Base-by-base conservation (phyloP, 2,329 filamentous ascomycete genomes). In the Neofusicoccum cordaticola region DNA sequence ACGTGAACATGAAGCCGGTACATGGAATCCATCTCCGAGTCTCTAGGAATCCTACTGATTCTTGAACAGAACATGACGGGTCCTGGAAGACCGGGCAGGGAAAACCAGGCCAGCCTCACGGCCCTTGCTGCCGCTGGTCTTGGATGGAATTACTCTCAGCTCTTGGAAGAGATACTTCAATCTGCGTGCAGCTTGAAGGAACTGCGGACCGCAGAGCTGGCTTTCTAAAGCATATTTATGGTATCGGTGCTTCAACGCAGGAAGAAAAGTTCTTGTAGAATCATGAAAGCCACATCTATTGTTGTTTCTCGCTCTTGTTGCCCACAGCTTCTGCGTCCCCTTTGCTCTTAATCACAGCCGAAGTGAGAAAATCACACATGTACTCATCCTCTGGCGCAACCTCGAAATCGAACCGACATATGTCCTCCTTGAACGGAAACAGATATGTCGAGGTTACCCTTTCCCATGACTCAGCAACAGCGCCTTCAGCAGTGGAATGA, bases 341-440 rank as follows among this genome's bases (percentile, higher is more conserved):
- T 44, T 47, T 11, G 3, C 50, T n/a, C 13, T 42, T 37, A 4
- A 60, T 6, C 15, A 60, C 13, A 3, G 41, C 56, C 13, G 56
- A 60, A 34, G 56, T 22, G 6, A 60, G 5, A 35, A 37, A 15
- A n/a, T 51, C 45, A 42, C 44, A 41, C 44, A 62, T 37, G 31
- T 62, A 39, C 34, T 80, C 75, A 65, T 80, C 79, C 48, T 77
- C 77, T 9, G 71, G 66, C 2, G 79, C 77, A 22, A 84, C 80
- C 62, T 86, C 83, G 67, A 86, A 85, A 67, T 86, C 84, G 68
- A 85, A 86, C 17, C 84, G 75, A 15, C 78, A 77, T 1, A 86
- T 71, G 64, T 85, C 83, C 58, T 86, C 83, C 17, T 80, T 82
- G 68, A 78, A 86, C 0, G 84, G 84, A 72, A 81, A 84, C 7